Evolutionary conservation across 176 grass and related monocot genomes (phyloP), one percentile per base, ranked within the genome.

Genomic region (Secale cereale): DNA sequence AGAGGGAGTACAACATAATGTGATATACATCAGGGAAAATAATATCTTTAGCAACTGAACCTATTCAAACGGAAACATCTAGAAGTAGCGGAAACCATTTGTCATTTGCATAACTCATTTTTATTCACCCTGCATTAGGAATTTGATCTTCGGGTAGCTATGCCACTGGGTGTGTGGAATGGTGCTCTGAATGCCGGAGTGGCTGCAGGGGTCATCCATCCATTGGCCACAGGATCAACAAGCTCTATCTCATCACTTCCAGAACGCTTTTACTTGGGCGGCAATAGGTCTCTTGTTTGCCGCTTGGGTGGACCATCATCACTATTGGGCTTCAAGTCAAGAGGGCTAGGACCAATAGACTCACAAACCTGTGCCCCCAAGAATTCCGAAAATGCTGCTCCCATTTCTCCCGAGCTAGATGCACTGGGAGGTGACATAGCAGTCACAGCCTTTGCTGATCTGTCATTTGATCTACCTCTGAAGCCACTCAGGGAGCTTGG

Each of bases 391-490:
- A 87, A 64, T 69, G 80, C 25, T 27, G 29, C 81, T 31, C 59
- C 70, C 50, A 35, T 37, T 70, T 86, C 76, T 81, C 89, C 87
- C 31, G 41, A 86, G 54, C 45, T 80, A 59, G 88, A 92, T 92
- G 80, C 68, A 4, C 19, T 43, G 27, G 93, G 88, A 59, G 86
- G 93, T 84, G 86, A 94, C 79, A 67, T 95, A 65, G 91, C 91
- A 17, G 64, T 95, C 69, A 94, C 88, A 31, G 89, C 91, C 25
- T 98, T 95, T 76, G 91, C 91, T 20, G 93, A 98, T 87, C 68
- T 98, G 7, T 94, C 93, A 31, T 98, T 95, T 87, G 96, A 98
- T 93, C 81, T 95, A 64, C 96, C 96, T 48, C 56, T 95, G 68
- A 95, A 85, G 73, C 35, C 86, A 0, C 92, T 95, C 61, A 95